Base-by-base conservation (phyloP, 768 basidiomycete species). In the Ramaria sp. region DNA sequence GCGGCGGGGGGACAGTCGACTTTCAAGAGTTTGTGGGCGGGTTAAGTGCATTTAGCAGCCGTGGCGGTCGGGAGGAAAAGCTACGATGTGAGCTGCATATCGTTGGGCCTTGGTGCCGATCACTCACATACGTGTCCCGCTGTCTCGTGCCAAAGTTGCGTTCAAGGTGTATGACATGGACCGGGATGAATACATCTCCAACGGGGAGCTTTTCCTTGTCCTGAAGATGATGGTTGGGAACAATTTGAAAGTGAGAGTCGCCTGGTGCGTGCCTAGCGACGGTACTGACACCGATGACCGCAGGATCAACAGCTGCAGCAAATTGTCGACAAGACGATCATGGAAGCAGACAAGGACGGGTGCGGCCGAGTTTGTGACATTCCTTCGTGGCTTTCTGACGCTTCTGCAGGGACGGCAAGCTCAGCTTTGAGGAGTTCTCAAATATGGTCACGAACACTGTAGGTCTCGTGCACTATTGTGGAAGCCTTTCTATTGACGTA, bases 171-270 rank as follows among this genome's bases (percentile, higher is more conserved):
- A 99, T 62, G 96, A 99, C 65, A 90, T 99, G 66, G 96, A 99
- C 67, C 79, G 96, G 50, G 96, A 99, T 64, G 93, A 92, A 7
- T 99, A 70, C 70, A 99, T 99, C 67, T 96, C 93, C 12, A 99
- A 99, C 64, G 96, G 96, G 54, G 96, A 99, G 70, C 80, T 99
- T 28, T 99, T 97, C 73, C 73, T 99, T 45, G 96, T 99, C 37
- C 73, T 99, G 60, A 99, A 99, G 78, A 98, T 98, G 91, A 99
- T 99, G 96, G 96, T 98, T 48, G 96, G 96, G 32, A 97, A 88
- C 69, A 99, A 99, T 69, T 73, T 99, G 63, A 99, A 99, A 77
- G 92, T 92, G 47, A 56, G 68, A 44, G 9, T 34, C 15, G 7
- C 20, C 2, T 45, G 0, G 24, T 55, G 25, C 57, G 43, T 38